Base-by-base conservation (phyloP, 2,329 filamentous ascomycete genomes). In the Chaetomium strumarium region DNA sequence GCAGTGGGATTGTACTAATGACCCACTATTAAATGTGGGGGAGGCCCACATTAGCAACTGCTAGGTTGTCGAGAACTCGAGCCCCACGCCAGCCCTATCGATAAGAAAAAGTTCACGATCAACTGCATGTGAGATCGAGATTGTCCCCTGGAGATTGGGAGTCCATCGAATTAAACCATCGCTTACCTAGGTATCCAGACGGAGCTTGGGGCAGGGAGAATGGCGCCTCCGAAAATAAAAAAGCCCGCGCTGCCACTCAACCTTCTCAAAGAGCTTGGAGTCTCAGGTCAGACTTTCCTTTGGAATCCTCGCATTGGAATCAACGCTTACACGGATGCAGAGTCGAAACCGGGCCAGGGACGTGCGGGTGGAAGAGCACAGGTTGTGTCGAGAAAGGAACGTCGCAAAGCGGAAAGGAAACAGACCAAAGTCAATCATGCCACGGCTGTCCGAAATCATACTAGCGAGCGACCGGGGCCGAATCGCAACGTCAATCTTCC, bases 341-440 rank as follows among this genome's bases (percentile, higher is more conserved):
- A 65, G 44, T 56, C 63, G 2, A 53, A 55, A 6, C 39, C 46
- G 7, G 36, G 43, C 9, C 51, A 49, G 52, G 49, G 52, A 19
- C 59, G 42, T 17, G 50, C 20, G 29, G 46, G 36, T 1, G 36
- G 30, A 17, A 39, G 40, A 34, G 51, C 19, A 9, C 60, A 51
- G 56, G 58, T 42, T 0, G 39, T 57, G 40, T 61, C 63, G 1
- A 76, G 85, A 59, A 88, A 87, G 70, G 83, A 86, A 49, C 77
- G 80, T 53, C 78, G 87, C 51, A 88, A 84, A 64, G 78, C 78
- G 14, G 81, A 86, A 60, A 77, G 86, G 50, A 70, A 74, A 19
- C 74, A 80, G 60, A 86, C 83, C 66, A 86, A 80, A 66, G 63
- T 67, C 29, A 72, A 72, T 13, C 60, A 66, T n/a, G 62, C 64